Base-by-base conservation (phyloP, 371 early-diverging fungal genomes). In the Cokeromyces recurvatus region DNA sequence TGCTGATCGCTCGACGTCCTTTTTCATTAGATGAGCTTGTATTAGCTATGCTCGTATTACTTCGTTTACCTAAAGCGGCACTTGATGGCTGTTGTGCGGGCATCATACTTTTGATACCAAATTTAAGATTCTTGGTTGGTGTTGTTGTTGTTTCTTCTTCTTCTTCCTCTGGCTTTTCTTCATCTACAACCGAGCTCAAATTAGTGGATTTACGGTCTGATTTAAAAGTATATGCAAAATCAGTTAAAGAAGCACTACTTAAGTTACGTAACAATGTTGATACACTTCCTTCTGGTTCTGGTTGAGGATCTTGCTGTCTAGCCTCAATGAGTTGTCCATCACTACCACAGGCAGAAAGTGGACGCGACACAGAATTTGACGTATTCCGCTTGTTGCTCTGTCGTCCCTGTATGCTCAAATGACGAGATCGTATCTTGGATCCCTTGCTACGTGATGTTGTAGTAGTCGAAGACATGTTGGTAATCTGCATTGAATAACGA, bases 1-100 rank as follows among this genome's bases (percentile, higher is more conserved):
- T 69, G 47, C 74, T 73, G 24, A 69, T 64, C 15, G 74, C 59
- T 2, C 71, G 59, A 14, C 74, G 62, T 1, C 46, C 52, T 24
- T 38, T 25, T 1, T 27, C 27, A 10, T 42, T 32, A 7, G 9
- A 15, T n/a, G 5, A 32, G 38, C n/a, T n/a, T n/a, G n/a, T n/a
- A n/a, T n/a, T n/a, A n/a, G n/a, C n/a, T n/a, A n/a, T n/a, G n/a
- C n/a, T 55, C 20, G 53, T 43, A 19, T 53, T 58, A 14, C 24
- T 27, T 35, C 58, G 36, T 31, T 52, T 58, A 16, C 40, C 50
- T 20, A 56, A 20, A n/a, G n/a, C n/a, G n/a, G n/a, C n/a, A n/a
- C 36, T 36, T 0, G 48, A 27, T 0, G 53, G 34, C n/a, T 35
- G 32, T 8, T 50, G 10, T 3, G 60, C 49, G 0, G 71, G 66